Percentiles rank a stretch among this genome's conserved stretches.
phyloP scores from a whole-genome alignment of 2,329 filamentous ascomycete species.

The Alternaria gansuensis region DNA sequence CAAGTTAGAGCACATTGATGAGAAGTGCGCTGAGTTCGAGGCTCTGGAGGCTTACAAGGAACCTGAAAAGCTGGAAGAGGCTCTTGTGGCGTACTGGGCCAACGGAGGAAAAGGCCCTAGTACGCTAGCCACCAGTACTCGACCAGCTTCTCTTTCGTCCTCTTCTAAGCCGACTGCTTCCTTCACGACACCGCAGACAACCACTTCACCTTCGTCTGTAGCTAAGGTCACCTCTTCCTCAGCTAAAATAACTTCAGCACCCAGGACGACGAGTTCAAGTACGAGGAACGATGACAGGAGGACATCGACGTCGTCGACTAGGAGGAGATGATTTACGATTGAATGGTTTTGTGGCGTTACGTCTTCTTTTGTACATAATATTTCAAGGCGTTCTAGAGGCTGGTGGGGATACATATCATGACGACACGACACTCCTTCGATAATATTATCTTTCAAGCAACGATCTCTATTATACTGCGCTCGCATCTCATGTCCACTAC shows the following conservation, averaged over 20 bases:
- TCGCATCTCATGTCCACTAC: fast-evolving
- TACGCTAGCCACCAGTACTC: conserved; percentile 27
- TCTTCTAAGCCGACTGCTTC: neutral
- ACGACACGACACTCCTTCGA: neutral
- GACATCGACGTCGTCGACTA: conserved; percentile 11
- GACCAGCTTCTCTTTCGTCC: conserved; percentile 3
- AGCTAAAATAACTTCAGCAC: conserved; percentile 6
- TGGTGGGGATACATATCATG: neutral
- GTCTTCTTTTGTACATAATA: neutral
- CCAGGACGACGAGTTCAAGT: conserved; percentile 14
- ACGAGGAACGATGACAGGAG: conserved; percentile 18
- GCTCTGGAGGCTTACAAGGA: conserved; percentile 44
- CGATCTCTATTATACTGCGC: neutral
- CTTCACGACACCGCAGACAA: neutral
- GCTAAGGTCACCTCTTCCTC: conserved; percentile 2
- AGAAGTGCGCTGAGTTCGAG: conserved; percentile 39
- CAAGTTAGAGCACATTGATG: conserved; percentile 31
- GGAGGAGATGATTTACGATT: conserved; percentile 2
- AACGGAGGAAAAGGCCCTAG: conserved; percentile 29
- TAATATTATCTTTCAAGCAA: neutral
- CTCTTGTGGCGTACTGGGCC: conserved; percentile 42
- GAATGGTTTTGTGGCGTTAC: neutral
- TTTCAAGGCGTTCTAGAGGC: neutral
- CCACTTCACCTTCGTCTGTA: neutral
- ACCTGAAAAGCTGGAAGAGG: conserved; percentile 34